phyloP scores from a whole-genome alignment of 495 filamentous ascomycete species.

The Penicillium lividum region DNA sequence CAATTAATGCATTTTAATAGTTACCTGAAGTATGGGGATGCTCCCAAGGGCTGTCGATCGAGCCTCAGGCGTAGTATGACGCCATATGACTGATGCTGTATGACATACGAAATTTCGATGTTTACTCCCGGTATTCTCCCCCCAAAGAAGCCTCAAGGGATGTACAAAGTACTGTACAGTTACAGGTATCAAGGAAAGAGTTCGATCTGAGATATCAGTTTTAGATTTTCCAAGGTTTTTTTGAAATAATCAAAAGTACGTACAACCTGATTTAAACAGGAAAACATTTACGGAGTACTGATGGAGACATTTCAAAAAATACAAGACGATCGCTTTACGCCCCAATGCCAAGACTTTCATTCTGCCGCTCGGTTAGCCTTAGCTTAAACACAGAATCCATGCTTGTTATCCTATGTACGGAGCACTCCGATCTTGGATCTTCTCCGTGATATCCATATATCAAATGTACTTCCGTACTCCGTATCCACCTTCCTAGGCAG shows the following conservation, averaged over 20 bases:
- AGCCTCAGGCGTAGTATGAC: slow-evolving; percentile 31
- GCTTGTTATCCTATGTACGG: no score
- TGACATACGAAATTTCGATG: no score
- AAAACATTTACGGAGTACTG: neutral
- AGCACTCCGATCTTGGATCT: no score
- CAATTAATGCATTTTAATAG: neutral
- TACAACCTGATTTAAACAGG: neutral
- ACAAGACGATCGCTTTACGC: slow-evolving; percentile 6
- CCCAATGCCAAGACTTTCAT: neutral
- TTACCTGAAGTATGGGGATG: slow-evolving; percentile 12
- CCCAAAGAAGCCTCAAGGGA: neutral
- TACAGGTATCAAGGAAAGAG: neutral
- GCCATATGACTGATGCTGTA: slow-evolving; percentile 21
- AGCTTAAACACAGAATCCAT: neutral
- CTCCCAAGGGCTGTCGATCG: slow-evolving; percentile 40
- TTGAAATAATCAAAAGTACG: neutral
- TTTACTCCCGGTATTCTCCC: neutral
- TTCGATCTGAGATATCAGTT: slow-evolving; percentile 1
- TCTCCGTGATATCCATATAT: no score
- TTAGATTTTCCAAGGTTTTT: neutral
- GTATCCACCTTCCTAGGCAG: no score
- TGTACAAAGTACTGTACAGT: neutral
- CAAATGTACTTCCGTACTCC: no score
- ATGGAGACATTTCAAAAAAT: neutral
- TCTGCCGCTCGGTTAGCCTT: slow-evolving; percentile 10